These are phyloP conservation scores for Didymellaceae sp. DNA, from an alignment of 2,329 filamentous ascomycete genomes.

Conservation along the genomic window DNA sequence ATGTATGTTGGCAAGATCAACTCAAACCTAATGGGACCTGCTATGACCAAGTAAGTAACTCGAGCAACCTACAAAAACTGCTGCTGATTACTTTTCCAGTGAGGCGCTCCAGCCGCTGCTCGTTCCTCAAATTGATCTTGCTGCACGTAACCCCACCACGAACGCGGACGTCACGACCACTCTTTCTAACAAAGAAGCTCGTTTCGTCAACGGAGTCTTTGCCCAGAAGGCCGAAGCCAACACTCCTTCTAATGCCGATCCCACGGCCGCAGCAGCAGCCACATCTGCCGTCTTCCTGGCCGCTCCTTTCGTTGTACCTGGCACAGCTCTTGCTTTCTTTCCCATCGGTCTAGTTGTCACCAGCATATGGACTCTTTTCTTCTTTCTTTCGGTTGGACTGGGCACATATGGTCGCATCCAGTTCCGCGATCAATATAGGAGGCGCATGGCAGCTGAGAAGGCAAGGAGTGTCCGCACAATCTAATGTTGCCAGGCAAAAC, in stretches of 20 bases:
- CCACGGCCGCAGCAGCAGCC: constrained; percentile 50
- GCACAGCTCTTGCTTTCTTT: constrained; percentile 71
- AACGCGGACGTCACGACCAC: constrained; percentile 65
- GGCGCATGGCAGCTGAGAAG: constrained; percentile 55
- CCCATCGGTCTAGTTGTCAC: constrained; percentile 74
- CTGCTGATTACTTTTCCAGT: constrained; percentile 48
- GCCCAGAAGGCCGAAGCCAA: constrained; percentile 58
- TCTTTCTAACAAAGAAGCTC: constrained; percentile 72
- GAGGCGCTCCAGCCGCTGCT: constrained; percentile 67
- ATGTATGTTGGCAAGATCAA: constrained; percentile 74
- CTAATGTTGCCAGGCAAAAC: constrained; percentile 21
- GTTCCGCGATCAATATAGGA: constrained; percentile 69
- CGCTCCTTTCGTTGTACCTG: constrained; percentile 71
- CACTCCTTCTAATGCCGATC: constrained; percentile 55
- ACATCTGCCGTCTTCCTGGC: constrained; percentile 50
- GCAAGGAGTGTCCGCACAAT: constrained; percentile 45
- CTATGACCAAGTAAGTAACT: constrained; percentile 66
- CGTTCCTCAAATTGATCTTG: constrained; percentile 71
- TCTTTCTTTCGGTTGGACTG: constrained; percentile 64
- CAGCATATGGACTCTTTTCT: constrained; percentile 62
- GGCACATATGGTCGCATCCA: constrained; percentile 72
- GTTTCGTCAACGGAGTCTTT: constrained; percentile 75
- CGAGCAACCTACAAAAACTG: background rate
- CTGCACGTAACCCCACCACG: constrained; percentile 57
- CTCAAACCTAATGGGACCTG: constrained; percentile 58